These are phyloP conservation scores for Cyanidium caldarium DNA, from an alignment of 23 red algal species.

Conservation along the genomic window DNA sequence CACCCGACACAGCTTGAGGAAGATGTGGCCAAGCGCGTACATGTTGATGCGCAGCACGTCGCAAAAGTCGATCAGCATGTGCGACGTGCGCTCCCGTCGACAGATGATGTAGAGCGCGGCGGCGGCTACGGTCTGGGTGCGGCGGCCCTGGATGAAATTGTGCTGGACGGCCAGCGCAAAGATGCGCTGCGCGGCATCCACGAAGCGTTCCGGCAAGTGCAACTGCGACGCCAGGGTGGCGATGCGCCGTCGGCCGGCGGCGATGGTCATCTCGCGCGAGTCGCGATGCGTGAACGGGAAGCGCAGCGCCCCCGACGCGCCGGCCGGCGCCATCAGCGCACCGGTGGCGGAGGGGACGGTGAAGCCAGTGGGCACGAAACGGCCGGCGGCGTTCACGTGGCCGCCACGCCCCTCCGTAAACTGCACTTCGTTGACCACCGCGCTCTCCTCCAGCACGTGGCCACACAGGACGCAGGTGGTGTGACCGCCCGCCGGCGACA, in stretches of 20 bases:
- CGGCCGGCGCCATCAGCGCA: not conserved
- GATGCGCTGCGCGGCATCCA: constrained; percentile 49
- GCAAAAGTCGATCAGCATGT: constrained; percentile 88
- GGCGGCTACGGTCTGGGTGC: constrained; percentile 46
- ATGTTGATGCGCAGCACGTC: constrained; percentile 72
- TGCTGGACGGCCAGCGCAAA: constrained; percentile 60
- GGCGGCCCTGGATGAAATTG: constrained; percentile 76
- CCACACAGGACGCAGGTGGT: constrained; percentile 62
- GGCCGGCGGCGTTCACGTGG: constrained; percentile 48
- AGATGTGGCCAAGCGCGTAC: constrained; percentile 59
- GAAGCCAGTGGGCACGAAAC: constrained; percentile 24
- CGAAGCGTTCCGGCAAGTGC: constrained; percentile 27
- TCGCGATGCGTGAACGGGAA: constrained; percentile 25
- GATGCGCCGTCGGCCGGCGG: constrained; percentile 42
- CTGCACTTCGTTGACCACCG: constrained; percentile 60
- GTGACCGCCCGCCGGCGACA: constrained; percentile 36
- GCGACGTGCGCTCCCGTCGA: constrained; percentile 53
- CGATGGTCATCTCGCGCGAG: constrained; percentile 45
- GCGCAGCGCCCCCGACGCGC: constrained; percentile 17
- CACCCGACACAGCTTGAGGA: constrained; percentile 46
- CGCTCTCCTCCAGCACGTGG: constrained; percentile 54
- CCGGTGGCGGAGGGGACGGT: not conserved
- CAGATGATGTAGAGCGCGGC: constrained; percentile 75
- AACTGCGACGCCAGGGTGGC: constrained; percentile 31
- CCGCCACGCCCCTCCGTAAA: constrained; percentile 70